Base-by-base conservation (phyloP, 176 grass and related monocot genomes). In the Phoenix roebelenii region DNA sequence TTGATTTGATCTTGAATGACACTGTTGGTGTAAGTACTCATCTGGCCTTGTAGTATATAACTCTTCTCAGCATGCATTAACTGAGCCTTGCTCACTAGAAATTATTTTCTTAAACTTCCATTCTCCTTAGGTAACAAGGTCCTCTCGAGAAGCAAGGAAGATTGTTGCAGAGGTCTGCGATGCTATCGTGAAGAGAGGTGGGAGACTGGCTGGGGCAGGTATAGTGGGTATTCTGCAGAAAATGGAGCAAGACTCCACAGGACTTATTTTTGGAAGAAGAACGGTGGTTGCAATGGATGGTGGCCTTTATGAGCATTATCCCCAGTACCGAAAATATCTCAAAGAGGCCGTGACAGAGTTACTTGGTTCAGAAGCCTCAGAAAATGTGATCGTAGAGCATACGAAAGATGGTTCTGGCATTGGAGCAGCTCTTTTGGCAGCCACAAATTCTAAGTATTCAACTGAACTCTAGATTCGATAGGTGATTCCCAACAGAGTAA, bases 141-240 rank as follows among this genome's bases (percentile, higher is more conserved):
- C 68, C 32, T 65, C 77, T 19, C 5, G 54, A 12, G 64, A n/a
- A 3, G 74, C 52, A 23, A 67, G 74, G 19, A 83, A 55, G 18
- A 4, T 22, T 0, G 53, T 73, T 3, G 19, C 51, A 50, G 59
- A 83, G 3, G 58, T 69, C 29, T 69, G 63, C 6, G 64, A 77
- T 15, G 59, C 68, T 1, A 39, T 83, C 30, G 59, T 77, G 5
- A 83, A 68, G 58, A 63, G 74, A 69, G 80, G 80, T 0, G 53
- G 68, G 7, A 54, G 82, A 49, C 44, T 69, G 52, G 77, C 72
- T 4, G 77, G 82, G 0, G 82, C 77, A 5, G 77, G 72, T 22
- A 65, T 85, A 68, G 77, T 55, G 3, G 68, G 80, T 15, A 83
- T 85, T 72, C 72, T 85, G 65, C 77, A 73, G 53, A 85, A 85